Percentiles rank a stretch among this genome's conserved stretches.
phyloP scores from a whole-genome alignment of 2,329 filamentous ascomycete genomes.

The Ampelomyces quisqualis region DNA sequence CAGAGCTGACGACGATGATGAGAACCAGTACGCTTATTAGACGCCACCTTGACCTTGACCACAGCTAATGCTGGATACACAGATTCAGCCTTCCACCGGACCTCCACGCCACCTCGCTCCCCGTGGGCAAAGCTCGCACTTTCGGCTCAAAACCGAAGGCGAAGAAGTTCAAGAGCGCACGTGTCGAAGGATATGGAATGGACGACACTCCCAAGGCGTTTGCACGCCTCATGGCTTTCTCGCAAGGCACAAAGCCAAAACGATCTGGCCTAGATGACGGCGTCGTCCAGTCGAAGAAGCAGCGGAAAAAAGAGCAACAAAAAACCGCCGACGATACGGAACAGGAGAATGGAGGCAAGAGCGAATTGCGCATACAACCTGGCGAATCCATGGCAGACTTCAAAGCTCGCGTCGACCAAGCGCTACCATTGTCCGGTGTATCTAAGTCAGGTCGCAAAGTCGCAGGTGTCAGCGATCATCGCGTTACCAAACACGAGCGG shows the following conservation, averaged over 20 bases:
- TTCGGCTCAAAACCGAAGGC: conserved; percentile 34
- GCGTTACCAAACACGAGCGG: conserved; percentile 76
- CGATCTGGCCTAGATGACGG: conserved; percentile 70
- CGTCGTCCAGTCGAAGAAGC: conserved; percentile 50
- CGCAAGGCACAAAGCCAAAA: conserved; percentile 55
- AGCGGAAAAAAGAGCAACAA: conserved; percentile 40
- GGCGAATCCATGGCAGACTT: conserved; percentile 85
- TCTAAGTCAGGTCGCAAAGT: conserved; percentile 62
- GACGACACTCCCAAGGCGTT: conserved; percentile 91
- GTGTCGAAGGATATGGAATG: conserved; percentile 55
- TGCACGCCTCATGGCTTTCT: conserved; percentile 76
- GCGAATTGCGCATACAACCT: conserved; percentile 62
- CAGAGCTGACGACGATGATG: conserved; percentile 46
- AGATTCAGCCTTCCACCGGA: conserved; percentile 62
- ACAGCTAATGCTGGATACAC: conserved; percentile 46
- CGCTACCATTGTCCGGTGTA: conserved; percentile 73
- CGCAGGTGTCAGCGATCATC: conserved; percentile 64
- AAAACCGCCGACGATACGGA: conserved; percentile 12
- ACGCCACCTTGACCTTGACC: conserved; percentile 1
- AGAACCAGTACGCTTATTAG: conserved; percentile 34
- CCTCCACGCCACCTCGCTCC: conserved; percentile 60
- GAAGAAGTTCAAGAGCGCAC: conserved; percentile 42
- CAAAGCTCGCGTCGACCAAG: conserved; percentile 76
- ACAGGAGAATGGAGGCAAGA: conserved; percentile 16
- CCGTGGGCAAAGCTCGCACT: conserved; percentile 51